A percentile compares a stretch with the other conserved stretches of the same genome.
Evolutionary conservation across 1,284 basidiomycete species (phyloP).

Genomic region (Phlebopus sp.): DNA sequence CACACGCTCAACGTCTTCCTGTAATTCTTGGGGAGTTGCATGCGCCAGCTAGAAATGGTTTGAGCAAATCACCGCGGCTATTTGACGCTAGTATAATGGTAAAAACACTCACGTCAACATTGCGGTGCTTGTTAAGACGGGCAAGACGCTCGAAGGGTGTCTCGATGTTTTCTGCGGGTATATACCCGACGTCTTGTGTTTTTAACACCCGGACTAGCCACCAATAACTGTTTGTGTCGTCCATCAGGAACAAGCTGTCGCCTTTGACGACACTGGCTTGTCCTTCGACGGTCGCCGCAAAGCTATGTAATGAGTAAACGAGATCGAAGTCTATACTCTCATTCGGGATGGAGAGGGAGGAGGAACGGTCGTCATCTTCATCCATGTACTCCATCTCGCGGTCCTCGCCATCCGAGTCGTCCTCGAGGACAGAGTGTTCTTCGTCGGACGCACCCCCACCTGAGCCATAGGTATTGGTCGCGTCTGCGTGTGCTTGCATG

Average conservation of each 20-base stretch:
- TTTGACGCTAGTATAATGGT: neutral
- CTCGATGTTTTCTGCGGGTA: constrained; percentile 99
- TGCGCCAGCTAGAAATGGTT: constrained; percentile 56
- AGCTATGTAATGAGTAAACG: constrained; percentile 88
- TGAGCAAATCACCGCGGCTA: neutral
- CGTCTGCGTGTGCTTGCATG: constrained; percentile 57
- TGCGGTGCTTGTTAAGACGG: constrained; percentile 94
- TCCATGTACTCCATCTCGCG: constrained; percentile 60
- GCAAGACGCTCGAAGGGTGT: constrained; percentile 97
- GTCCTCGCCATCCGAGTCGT: constrained; percentile 71
- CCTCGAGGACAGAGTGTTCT: constrained; percentile 74
- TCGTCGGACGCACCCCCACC: constrained; percentile 53
- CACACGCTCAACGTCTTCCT: constrained; percentile 52
- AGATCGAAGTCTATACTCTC: constrained; percentile 90
- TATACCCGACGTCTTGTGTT: constrained; percentile 99
- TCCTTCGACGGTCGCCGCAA: constrained; percentile 93
- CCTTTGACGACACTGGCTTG: constrained; percentile 97
- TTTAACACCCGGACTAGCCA: constrained; percentile 96
- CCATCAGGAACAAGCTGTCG: constrained; percentile 89
- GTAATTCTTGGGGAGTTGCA: constrained; percentile 67
- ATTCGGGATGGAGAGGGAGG: constrained; percentile 82
- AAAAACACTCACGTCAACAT: constrained; percentile 81
- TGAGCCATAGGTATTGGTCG: constrained; percentile 37
- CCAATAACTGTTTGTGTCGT: constrained; percentile 97
- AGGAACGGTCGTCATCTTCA: constrained; percentile 74